These are phyloP conservation scores for Paraleonurus japonicus DNA, from an alignment of 257 asterid genomes.

Conservation along the genomic window DNA sequence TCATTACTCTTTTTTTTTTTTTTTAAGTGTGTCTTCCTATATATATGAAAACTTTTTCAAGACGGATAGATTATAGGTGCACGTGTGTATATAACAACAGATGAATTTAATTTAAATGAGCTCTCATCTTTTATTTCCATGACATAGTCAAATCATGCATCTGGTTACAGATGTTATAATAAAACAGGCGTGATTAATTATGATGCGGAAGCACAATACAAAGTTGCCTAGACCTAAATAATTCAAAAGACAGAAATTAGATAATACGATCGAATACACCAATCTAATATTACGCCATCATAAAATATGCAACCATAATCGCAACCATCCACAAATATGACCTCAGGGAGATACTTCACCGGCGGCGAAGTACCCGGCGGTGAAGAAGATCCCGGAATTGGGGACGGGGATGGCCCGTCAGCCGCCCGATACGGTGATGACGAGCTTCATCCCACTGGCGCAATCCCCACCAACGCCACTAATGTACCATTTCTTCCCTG, in stretches of 20 bases:
- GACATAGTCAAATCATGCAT: background rate
- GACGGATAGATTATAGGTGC: too few relatives aligned
- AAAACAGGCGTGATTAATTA: background rate
- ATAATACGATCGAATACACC: too few relatives aligned
- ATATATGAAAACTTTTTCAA: too few relatives aligned
- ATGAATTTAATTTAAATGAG: background rate
- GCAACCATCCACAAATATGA: slow-evolving; percentile 24
- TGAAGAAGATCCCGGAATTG: background rate
- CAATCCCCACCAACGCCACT: background rate
- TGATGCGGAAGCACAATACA: too few relatives aligned
- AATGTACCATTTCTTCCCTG: slow-evolving; percentile 20
- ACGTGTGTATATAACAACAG: too few relatives aligned
- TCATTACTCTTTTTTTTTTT: too few relatives aligned
- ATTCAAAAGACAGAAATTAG: background rate
- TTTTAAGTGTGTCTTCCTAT: too few relatives aligned
- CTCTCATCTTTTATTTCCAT: background rate
- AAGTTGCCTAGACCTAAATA: too few relatives aligned
- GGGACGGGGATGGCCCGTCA: background rate
- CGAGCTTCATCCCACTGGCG: background rate
- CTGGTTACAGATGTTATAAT: background rate
- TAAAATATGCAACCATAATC: slow-evolving; percentile 1
- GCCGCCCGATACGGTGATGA: background rate
- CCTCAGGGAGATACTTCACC: background rate
- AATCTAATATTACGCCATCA: background rate
- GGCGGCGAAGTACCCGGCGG: slow-evolving; percentile 13